A percentile compares a stretch with the other conserved stretches of the same genome.
These are phyloP conservation scores for Macaranga tanarius DNA, from an alignment of 441 rosid genomes.

Conservation along the genomic window DNA sequence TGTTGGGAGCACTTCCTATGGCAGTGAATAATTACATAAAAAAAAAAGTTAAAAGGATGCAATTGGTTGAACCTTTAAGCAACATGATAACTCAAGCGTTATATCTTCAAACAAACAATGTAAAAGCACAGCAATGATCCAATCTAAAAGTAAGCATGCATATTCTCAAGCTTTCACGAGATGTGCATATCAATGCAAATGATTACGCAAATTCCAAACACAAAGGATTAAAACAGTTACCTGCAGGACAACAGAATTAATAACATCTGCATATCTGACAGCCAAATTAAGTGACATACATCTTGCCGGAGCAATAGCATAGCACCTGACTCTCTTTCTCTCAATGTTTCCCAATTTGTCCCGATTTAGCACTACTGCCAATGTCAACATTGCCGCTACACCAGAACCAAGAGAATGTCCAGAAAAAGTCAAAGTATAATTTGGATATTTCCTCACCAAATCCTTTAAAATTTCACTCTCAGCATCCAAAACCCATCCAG, in stretches of 20 bases:
- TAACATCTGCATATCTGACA: slow-evolving; percentile 85
- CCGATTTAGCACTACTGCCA: slow-evolving; percentile 53
- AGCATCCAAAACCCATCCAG: slow-evolving; percentile 68
- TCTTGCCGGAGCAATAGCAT: slow-evolving; percentile 89
- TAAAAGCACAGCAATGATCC: background rate
- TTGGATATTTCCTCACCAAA: slow-evolving; percentile 53
- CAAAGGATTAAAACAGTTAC: slow-evolving; percentile 35
- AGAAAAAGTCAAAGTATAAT: slow-evolving; percentile 73
- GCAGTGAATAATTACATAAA: background rate
- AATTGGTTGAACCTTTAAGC: background rate
- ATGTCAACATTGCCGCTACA: slow-evolving; percentile 73
- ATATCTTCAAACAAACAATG: background rate
- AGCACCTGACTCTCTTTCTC: slow-evolving; percentile 76
- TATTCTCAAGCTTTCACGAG: background rate
- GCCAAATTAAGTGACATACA: slow-evolving; percentile 94
- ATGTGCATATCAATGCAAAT: background rate
- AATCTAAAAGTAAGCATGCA: background rate
- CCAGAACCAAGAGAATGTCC: slow-evolving; percentile 99
- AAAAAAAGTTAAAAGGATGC: background rate
- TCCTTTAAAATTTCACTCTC: slow-evolving; percentile 69
- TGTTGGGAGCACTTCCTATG: background rate
- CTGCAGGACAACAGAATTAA: slow-evolving; percentile 91
- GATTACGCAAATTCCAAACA: background rate
- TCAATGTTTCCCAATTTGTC: slow-evolving; percentile 66
- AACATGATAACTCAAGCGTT: background rate